Evolutionary conservation across 129 eudicot genomes (phyloP).

Genomic region (Flaveria linearis): DNA sequence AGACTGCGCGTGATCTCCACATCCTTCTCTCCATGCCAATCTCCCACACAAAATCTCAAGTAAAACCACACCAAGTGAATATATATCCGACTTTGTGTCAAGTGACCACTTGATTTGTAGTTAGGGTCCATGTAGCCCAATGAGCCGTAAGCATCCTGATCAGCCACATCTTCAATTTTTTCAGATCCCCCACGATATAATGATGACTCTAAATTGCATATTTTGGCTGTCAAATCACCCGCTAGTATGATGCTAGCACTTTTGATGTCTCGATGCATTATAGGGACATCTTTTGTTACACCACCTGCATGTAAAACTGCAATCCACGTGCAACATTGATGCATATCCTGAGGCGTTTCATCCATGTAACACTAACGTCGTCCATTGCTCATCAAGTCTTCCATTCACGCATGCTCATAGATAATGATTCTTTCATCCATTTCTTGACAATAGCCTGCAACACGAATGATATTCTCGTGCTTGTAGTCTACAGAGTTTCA

Average conservation of each 20-base stretch:
- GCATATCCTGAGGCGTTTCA: conserved; percentile 15
- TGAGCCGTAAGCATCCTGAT: background rate
- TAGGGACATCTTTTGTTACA: background rate
- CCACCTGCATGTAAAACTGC: background rate
- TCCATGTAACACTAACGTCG: background rate
- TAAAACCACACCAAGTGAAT: conserved; percentile 7
- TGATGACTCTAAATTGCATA: background rate
- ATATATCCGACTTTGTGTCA: background rate
- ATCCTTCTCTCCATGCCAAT: background rate
- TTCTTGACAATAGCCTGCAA: background rate
- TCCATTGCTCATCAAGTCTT: background rate
- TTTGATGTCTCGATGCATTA: background rate
- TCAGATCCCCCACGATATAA: background rate
- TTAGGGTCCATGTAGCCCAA: background rate
- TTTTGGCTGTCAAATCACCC: background rate
- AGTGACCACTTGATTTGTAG: background rate
- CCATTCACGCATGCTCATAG: conserved; percentile 1
- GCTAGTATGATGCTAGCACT: background rate
- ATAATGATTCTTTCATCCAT: background rate
- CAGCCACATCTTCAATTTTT: background rate
- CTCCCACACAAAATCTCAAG: conserved; percentile 1
- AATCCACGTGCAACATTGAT: background rate
- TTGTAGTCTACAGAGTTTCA: background rate
- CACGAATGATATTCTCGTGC: background rate
- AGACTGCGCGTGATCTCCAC: background rate